Evolutionary conservation across 148 eudicot genomes (phyloP), one percentile per base, ranked within the genome.

Genomic region (Silene uniflora): DNA sequence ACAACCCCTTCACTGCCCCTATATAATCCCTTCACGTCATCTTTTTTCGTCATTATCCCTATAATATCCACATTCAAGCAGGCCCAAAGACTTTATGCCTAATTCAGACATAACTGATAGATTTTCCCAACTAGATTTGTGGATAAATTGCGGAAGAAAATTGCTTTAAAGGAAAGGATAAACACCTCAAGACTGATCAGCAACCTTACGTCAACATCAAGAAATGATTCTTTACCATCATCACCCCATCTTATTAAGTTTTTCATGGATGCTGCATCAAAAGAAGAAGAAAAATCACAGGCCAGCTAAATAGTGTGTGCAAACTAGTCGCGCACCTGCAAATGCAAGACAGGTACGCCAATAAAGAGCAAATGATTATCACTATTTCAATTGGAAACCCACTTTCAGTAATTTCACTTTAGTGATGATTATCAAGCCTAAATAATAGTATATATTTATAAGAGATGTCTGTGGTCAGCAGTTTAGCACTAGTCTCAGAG

Each of bases 251-350:
- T 87, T 39, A 93, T 88, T 70, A 73, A 79, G 73, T 93, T 93
- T 73, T 72, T 80, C 98, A 93, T 91, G 24, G 86, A 88, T 68
- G 98, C 98, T 93, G 94, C 88, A 88, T 69, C 54, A 35, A 70
- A 67, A 67, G 44, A 18, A 61, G 56, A 76, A 68, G 21, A 52
- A 17, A 64, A 19, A 62, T 54, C 71, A 75, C 23, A 17, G 19
- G 13, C 16, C 25, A 68, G 27, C 24, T 49, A 61, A 71, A 54
- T 47, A 18, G 32, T 23, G 11, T 39, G 10, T 64, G 18, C 29
- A 21, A 54, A 68, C 54, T 67, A 39, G 22, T 21, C 61, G 17
- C 54, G 65, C 42, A 64, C 25, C 72, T 39, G 13, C 65, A 73
- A 39, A 19, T 66, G 54, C 49, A 42, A 6, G 10, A 10, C 3